Evolutionary conservation across 2,329 filamentous ascomycete genomes (phyloP), one percentile per base, ranked within the genome.

Genomic region (Beauveria caledonica): DNA sequence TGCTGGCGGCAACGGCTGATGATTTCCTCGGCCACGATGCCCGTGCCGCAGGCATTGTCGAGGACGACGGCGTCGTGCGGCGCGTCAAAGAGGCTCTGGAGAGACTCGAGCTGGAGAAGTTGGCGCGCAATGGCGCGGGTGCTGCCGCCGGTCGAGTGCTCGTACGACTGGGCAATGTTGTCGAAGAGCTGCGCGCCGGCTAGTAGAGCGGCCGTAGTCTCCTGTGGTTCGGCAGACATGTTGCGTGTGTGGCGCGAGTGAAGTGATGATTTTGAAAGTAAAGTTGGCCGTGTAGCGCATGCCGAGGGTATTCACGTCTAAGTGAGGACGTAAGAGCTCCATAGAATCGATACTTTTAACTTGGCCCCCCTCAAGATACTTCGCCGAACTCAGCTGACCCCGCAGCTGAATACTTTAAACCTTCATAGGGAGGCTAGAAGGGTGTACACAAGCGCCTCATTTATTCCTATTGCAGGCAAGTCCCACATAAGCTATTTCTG

Each of bases 31-130:
- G 66, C 56, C 4, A 66, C 66, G 39, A 69, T 63, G 13, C 53
- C 68, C 2, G 68, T 66, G 44, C 68, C 68, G 61, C 67, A 69
- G 8, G 68, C 67, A 40, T 68, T 70, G 61, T 70, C 68, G 5
- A 70, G 65, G 25, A 70, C 57, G 23, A 46, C n/a, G 17, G 42
- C 53, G 6, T 27, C 3, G 58, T 39, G 27, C 63, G 56, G 19
- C 33, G 40, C 13, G 46, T 36, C 36, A 45, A 57, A 19, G 25
- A 56, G 39, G 48, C 36, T 45, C 5, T 29, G 40, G 17, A 62
- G 17, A 10, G 25, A 25, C 4, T 39, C 23, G 7, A 62, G 44
- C 7, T 58, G 17, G 10, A 68, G 42, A 21, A 64, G n/a, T 9
- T 58, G 17, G n/a, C 58, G 46, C 8, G 63, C 63, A 0, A 68